Conservation (phyloP, 805 yeast species). For the Candida palmyrensis region DNA sequence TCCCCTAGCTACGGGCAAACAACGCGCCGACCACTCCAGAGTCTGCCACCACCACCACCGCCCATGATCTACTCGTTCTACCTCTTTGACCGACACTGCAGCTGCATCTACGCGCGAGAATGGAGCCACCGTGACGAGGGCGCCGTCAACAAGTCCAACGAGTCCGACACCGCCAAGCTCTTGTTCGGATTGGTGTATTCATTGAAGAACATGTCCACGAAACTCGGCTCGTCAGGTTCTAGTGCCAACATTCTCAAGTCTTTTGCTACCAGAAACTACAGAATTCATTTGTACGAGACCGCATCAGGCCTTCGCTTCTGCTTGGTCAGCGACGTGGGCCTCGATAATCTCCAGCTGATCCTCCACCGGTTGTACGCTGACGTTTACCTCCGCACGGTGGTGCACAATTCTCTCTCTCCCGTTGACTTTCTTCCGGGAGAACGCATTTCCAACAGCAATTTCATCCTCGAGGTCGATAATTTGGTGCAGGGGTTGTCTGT, state of each 20-base stretch:
- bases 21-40: too few relatives aligned
- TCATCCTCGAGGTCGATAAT: constrained; percentile 51
- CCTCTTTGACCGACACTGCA: constrained; percentile 88
- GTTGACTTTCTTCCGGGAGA: constrained; percentile 52
- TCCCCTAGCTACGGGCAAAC: too few relatives aligned
- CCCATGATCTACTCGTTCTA: constrained; percentile 66
- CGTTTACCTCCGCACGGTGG: constrained; percentile 56
- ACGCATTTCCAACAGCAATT: constrained; percentile 52
- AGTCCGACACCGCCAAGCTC: constrained; percentile 70
- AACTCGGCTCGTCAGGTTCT: constrained; percentile 22
- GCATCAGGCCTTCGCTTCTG: constrained; percentile 75
- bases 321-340: constrained; percentile 59
- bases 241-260: constrained; percentile 38
- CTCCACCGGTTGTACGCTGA: constrained; percentile 56
- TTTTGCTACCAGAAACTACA: constrained; percentile 68
- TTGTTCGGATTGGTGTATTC: constrained; percentile 84
- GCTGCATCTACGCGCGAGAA: constrained; percentile 78
- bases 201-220: constrained; percentile 67
- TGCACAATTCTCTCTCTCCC: constrained; percentile 48
- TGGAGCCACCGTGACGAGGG: constrained; percentile 25
- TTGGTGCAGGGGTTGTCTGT: constrained; percentile 30
- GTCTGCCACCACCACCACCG: neutral
- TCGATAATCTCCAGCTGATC: constrained; percentile 50
- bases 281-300: constrained; percentile 77
- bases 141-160: constrained; percentile 45